Base-by-base conservation (phyloP, 257 asterid genomes). In the Echium plantagineum region DNA sequence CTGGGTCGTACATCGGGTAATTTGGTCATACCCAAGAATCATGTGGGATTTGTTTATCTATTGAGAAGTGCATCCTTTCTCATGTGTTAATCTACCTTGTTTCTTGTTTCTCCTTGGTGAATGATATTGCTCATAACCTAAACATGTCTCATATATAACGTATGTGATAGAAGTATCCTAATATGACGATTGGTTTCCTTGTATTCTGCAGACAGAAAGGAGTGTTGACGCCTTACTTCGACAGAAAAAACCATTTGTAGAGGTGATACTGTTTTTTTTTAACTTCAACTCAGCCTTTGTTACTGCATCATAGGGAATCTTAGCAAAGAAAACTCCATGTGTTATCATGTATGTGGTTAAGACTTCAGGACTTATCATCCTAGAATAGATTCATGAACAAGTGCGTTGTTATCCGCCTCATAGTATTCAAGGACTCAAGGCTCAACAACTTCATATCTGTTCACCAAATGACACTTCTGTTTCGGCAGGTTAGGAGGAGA, bases 1-100 rank as follows among this genome's bases (percentile, higher is more conserved):
- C 70, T 87, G 91, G 91, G 64, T 83, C 30, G 70, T 82, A 60
- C 94, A 85, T 69, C 83, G 87, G 86, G 96, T 87, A 59, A 79
- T 85, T 81, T 63, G 59, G 49, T 59, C 56, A 21, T 53, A 53
- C 24, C 15, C 8, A 53, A 19, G 6, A 21, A 53, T 9, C 26
- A 8, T 53, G 22, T 19, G 24, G 10, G 15, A 7, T 53, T n/a
- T 53, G 57, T 15, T 65, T 62, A 15, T 28, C 15, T 24, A 24
- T 3, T 59, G 8, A n/a, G 21, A 31, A 59, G 17, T 13, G 22
- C 32, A 28, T 28, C 5, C 5, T 28, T 28, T 28, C 32, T 3
- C 2, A 6, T 3, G 7, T 28, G 7, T 28, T 0, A 28, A 3
- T 28, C 32, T 28, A 28, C 32, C 32, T 28, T 28, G 32, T n/a